Evolutionary conservation across 1,284 basidiomycete genomes (phyloP), one percentile per base, ranked within the genome.

Genomic region (Athelia psychrophila): DNA sequence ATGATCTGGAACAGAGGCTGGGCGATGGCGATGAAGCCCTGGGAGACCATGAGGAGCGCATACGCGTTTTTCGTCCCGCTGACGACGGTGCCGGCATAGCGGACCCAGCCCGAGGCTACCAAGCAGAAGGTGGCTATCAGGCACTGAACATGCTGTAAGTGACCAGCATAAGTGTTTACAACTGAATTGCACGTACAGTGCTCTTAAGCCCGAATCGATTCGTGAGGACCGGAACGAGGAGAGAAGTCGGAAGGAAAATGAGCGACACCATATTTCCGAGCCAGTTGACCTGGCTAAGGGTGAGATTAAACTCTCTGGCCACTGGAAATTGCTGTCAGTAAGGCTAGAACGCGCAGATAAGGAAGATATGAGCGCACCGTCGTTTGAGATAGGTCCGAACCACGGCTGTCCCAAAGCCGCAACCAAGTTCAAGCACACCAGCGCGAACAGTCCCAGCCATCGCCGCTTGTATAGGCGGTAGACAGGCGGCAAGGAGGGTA

Each of bases 361-460:
- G 13, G 19, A n/a, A 47, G 27, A 12, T 13, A 13, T 16, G 19
- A 6, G 2, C 66, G 45, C 49, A 78, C 76, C 66, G 27, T 68
- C 58, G 45, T 70, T 67, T 1, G 76, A 64, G 27, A 78, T 76
- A 3, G 76, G 72, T 5, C 74, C 75, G 58, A 78, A 78, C 74
- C 75, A 78, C 16, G 38, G 38, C 38, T 22, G 20, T 5, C 38
- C 20, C 38, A 42, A 30, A 13, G 27, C 27, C 5, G 27, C 27
- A 13, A 30, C 13, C 27, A 30, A 30, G 13, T 30, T 30, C 27
- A 30, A 30, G 27, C 6, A 30, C 27, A 30, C 27, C 27, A 30
- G 27, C 27, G 27, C 27, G 27, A 30, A 30, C 27, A 30, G 27
- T 13, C 27, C 27, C 6, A 30, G 27, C 27, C 27, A 30, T 30